Evolutionary conservation across 345 rosid species (phyloP).

Genomic region (Kandelia obovata): DNA sequence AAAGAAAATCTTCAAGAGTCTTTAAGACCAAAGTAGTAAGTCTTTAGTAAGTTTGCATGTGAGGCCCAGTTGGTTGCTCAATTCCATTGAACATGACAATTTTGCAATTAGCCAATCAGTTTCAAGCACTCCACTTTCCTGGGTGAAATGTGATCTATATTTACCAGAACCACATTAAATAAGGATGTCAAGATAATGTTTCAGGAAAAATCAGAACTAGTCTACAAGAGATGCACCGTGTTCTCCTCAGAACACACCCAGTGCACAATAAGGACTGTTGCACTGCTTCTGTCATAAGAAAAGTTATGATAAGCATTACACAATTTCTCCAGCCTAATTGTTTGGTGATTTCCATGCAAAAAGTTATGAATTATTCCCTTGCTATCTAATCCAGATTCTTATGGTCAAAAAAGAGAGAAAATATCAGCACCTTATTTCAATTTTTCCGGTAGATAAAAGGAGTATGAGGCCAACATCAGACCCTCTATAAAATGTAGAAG

Average conservation of each 20-base stretch:
- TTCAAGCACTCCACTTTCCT: not conserved
- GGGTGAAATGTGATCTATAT: not conserved
- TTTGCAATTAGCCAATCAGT: too few species aligned
- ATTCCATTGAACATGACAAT: not conserved
- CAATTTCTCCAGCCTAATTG: not conserved
- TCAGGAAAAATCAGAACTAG: not conserved
- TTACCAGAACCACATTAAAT: not conserved
- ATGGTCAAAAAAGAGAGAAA: not conserved
- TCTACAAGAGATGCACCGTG: too few species aligned
- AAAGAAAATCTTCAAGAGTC: too few species aligned
- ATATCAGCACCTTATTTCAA: conserved; percentile 68
- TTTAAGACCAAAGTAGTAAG: too few species aligned
- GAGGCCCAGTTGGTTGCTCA: not conserved
- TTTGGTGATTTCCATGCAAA: not conserved
- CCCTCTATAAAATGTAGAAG: conserved; percentile 56
- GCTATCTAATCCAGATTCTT: not conserved
- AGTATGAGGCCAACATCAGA: conserved; percentile 72
- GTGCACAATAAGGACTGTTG: not conserved
- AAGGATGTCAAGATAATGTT: not conserved
- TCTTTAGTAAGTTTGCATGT: not conserved
- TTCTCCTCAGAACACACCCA: too few species aligned
- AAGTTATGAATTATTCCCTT: not conserved
- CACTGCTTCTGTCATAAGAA: not conserved
- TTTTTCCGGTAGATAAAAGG: conserved; percentile 53
- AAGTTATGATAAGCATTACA: not conserved